A percentile compares a stretch with the other conserved stretches of the same genome.
These are phyloP conservation scores for Leccinum fuscescens DNA, from an alignment of 1,284 basidiomycete genomes.

Conservation along the genomic window DNA sequence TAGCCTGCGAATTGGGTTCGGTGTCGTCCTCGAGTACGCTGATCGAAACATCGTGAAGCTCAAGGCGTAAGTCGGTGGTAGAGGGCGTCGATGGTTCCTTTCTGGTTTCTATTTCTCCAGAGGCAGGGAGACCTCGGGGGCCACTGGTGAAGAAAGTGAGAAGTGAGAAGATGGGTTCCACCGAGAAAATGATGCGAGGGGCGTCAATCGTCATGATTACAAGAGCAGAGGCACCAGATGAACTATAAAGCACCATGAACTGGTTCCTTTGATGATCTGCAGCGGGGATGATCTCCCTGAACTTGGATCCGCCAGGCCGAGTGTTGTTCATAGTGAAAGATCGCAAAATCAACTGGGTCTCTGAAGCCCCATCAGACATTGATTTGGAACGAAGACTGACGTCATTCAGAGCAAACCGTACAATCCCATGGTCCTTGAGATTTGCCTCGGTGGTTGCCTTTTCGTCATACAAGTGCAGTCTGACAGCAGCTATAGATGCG, in stretches of 20 bases:
- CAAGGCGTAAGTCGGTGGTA: constrained; percentile 71
- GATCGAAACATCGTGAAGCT: constrained; percentile 90
- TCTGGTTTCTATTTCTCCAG: constrained; percentile 12
- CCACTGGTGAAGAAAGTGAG: constrained; percentile 82
- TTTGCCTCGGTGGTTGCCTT: constrained; percentile 59
- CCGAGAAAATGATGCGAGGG: constrained; percentile 90
- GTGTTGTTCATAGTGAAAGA: constrained; percentile 94
- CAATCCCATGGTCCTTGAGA: constrained; percentile 80
- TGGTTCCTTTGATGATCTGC: constrained; percentile 89
- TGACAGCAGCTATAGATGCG: constrained; percentile 74
- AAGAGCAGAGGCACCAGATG: constrained; percentile 67
- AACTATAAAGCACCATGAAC: constrained; percentile 91
- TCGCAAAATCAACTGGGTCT: constrained; percentile 85
- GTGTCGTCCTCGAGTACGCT: constrained; percentile 88
- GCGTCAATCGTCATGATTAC: constrained; percentile 90
- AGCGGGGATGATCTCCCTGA: constrained; percentile 94
- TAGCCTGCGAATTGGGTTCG: constrained; percentile 81
- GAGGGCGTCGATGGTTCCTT: constrained; percentile 23
- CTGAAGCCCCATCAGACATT: constrained; percentile 80
- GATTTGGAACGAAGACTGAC: constrained; percentile 82
- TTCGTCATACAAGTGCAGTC: constrained; percentile 88
- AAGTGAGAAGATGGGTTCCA: constrained; percentile 90
- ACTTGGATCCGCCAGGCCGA: constrained; percentile 77
- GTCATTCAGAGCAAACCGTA: constrained; percentile 81
- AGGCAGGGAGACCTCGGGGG: constrained; percentile 37